These are phyloP conservation scores for Fomitopsis pinicola DNA, from an alignment of 1,284 basidiomycete genomes.

Conservation along the genomic window DNA sequence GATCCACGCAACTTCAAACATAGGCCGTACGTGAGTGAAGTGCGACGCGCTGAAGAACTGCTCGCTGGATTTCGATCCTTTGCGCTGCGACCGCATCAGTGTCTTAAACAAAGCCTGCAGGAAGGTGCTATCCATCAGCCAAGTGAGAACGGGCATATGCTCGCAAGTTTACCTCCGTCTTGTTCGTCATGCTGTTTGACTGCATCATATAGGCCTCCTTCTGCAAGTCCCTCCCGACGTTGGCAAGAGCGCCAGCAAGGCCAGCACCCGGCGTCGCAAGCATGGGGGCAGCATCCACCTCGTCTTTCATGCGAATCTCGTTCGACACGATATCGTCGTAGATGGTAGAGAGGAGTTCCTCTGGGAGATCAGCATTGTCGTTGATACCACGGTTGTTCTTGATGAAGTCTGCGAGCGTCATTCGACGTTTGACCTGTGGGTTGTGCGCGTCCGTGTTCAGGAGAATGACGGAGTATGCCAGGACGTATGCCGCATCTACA, in stretches of 20 bases:
- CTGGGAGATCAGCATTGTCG: conserved; percentile 82
- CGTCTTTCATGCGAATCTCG: conserved; percentile 98
- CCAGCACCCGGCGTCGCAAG: conserved; percentile 59
- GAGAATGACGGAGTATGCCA: conserved; percentile 92
- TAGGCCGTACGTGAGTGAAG: conserved; percentile 90
- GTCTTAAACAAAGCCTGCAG: conserved; percentile 84
- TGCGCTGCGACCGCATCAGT: conserved; percentile 84
- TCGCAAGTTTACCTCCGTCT: conserved; percentile 71
- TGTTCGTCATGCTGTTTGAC: conserved; percentile 92
- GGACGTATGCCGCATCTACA: conserved; percentile 85
- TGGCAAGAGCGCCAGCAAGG: conserved; percentile 76
- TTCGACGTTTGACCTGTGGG: conserved; percentile 88
- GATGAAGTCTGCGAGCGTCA: conserved; percentile 88
- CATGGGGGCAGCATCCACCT: conserved; percentile 62
- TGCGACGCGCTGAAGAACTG: conserved; percentile 95
- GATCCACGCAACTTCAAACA: conserved; percentile 99
- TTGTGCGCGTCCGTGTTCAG: conserved; percentile 96
- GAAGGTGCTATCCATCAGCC: not conserved
- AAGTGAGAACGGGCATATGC: not conserved
- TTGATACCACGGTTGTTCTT: conserved; percentile 96
- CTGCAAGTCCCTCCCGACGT: conserved; percentile 89
- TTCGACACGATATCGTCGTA: conserved; percentile 89
- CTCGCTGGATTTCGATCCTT: conserved; percentile 67
- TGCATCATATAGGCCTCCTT: conserved; percentile 93
- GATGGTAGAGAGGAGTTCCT: conserved; percentile 73